Evolutionary conservation across 2,329 filamentous ascomycete genomes (phyloP).

Genomic region (Ophiocordyceps camponoti-rufipedis): DNA sequence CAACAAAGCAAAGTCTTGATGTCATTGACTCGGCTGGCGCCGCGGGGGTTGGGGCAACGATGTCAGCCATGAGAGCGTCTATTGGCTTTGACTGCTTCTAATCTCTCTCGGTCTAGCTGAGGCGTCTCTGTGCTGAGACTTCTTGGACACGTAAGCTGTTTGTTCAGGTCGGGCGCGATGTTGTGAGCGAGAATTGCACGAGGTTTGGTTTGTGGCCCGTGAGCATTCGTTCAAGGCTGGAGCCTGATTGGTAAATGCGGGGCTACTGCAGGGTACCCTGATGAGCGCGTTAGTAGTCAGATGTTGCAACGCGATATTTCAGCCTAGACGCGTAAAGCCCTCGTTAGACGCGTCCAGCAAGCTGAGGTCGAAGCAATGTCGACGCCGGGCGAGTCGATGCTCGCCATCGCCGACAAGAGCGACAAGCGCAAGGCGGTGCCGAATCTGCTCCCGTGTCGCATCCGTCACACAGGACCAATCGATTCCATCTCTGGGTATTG

Average conservation of each 20-base stretch:
- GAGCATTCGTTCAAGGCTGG: too few species aligned
- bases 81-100: too few species aligned
- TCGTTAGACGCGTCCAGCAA: neutral
- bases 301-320: too few species aligned
- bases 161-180: too few species aligned
- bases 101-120: too few species aligned
- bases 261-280: neutral
- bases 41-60: neutral
- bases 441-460: constrained; percentile 63
- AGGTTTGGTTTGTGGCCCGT: too few species aligned
- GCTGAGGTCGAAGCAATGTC: neutral
- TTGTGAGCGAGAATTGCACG: too few species aligned
- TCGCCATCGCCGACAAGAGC: constrained; percentile 15
- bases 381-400: constrained; percentile 23
- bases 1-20: constrained; percentile 4
- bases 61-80: neutral
- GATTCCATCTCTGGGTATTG: constrained; percentile 50
- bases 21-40: constrained; percentile 4
- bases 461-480: constrained; percentile 61
- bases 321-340: neutral
- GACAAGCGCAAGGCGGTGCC: constrained; percentile 26
- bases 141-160: too few species aligned
- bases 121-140: too few species aligned
- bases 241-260: neutral
- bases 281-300: neutral